Base-by-base conservation (phyloP, 2,329 filamentous ascomycete species). In the Epichloe scottii region DNA sequence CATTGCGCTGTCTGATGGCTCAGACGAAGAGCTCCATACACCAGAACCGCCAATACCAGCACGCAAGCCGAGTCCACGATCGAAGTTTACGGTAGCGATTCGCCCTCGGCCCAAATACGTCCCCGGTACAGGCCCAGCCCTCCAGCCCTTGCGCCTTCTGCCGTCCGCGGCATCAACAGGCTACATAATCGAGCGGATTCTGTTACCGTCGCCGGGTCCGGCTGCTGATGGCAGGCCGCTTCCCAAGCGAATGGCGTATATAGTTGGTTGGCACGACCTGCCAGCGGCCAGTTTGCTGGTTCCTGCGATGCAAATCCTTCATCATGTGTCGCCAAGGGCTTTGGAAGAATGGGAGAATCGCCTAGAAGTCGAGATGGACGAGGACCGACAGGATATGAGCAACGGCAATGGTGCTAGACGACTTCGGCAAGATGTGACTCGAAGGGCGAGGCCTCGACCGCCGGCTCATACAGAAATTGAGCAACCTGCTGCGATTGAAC, bases 291-390 rank as follows among this genome's bases (percentile, higher is more conserved):
- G 71, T 17, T 62, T 74, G 45, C 57, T 72, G 3, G 66, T 81
- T 2, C 71, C 68, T 56, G 58, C 73, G 58, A 67, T 71, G 66
- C 51, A 69, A 53, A 69, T 81, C 5, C 67, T 76, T 12, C 73
- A 82, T 34, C 83, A 81, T 54, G 78, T 84, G 7, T 81, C 79
- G 0, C 74, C 75, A 2, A 66, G 68, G 11, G 71, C 69, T 10
- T 57, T 81, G 3, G 81, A 84, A 59, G 70, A 78, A 0, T 84
- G 73, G 68, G 79, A 82, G 55, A 73, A 70, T 49, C 60, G 66
- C 2, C 63, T 68, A 14, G 69, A 71, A 47, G 64, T 72, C 21
- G 66, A 70, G 51, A 62, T 69, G 19, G 71, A 75, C n/a, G 60
- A 66, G 44, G 66, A 71, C 39, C 65, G 66, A 33, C 53, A 56